Evolutionary conservation across 73 alveolate genomes (phyloP).

Genomic region (Paramecium pentaurelia): DNA sequence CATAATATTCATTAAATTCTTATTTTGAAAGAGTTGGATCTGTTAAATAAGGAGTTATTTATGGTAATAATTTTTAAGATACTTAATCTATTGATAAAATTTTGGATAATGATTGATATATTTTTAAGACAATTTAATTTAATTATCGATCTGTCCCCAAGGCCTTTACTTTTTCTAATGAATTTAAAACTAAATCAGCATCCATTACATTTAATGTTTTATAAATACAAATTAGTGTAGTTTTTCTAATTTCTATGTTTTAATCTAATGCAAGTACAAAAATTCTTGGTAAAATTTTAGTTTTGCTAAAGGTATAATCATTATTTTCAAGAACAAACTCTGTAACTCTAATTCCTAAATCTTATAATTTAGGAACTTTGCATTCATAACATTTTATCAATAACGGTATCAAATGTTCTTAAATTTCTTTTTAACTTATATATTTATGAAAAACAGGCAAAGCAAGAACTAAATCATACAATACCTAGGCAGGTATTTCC

Average conservation of each 20-base stretch:
- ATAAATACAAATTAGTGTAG: conserved; percentile 13
- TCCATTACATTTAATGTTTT: not conserved
- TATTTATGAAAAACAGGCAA: conserved; percentile 37
- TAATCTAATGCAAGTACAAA: not conserved
- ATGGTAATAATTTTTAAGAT: not conserved
- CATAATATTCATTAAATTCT: conserved; percentile 35
- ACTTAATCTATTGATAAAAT: not conserved
- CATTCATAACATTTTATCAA: conserved; percentile 44
- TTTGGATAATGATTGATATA: conserved; percentile 5
- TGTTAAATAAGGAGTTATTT: conserved; percentile 34
- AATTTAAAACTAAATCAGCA: not conserved
- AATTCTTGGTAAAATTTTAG: conserved; percentile 32
- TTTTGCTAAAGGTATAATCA: not conserved
- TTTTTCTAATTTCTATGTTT: conserved; percentile 24
- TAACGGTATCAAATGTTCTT: conserved; percentile 33
- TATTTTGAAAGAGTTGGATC: conserved; percentile 30
- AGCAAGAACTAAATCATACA: conserved; percentile 36
- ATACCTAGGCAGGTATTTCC: conserved; percentile 40
- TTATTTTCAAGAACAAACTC: conserved; percentile 14
- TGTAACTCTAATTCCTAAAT: conserved; percentile 9
- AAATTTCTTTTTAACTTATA: not conserved
- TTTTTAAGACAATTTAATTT: conserved; percentile 28
- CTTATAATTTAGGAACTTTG: conserved; percentile 34
- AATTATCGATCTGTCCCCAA: conserved; percentile 30
- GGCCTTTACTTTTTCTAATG: conserved; percentile 19